Base-by-base conservation (phyloP, 306 rosid genomes). In the Inga leiocalycina region DNA sequence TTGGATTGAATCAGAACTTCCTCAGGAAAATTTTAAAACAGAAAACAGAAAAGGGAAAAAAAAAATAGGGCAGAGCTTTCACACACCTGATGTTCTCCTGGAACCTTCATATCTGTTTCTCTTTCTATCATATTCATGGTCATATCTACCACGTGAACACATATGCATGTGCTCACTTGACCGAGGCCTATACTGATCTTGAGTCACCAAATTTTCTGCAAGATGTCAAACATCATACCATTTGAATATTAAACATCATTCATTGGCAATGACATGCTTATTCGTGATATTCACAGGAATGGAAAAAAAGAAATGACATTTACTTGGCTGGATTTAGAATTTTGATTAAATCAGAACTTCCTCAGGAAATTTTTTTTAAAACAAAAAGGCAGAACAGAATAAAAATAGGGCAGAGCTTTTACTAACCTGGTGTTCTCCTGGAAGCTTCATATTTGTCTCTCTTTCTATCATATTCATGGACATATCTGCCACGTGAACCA, bases 391-490 rank as follows among this genome's bases (percentile, higher is more conserved):
- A 59, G n/a, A 74, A 43, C 97, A 51, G 68, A 35, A 64, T 30
- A 73, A 45, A 4, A 84, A 51, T 19, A 66, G 71, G 27, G 37
- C 43, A 62, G 20, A 74, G 74, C 41, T 76, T 45, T 68, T 64
- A 57, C 88, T 75, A 81, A 93, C 99, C 98, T 39, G 98, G 92
- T 51, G 92, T 90, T 89, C 96, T 89, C 81, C 88, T 89, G 79
- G 98, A 90, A 84, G 89, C 84, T 74, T 93, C 98, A 74, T 90
- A 86, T 93, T 94, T 90, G 83, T 81, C 84, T 78, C 90, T 88
- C 83, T 90, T 96, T 77, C 93, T 90, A 66, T 74, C 89, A 80
- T 85, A 72, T 46, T 87, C 93, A 84, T 22, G 85, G 75, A 89
- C 95, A 81, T 92, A 87, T 82, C 93, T 89, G 24, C 85, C 84